Base-by-base conservation (phyloP, 345 rosid genomes). In the Noccaea caerulescens region DNA sequence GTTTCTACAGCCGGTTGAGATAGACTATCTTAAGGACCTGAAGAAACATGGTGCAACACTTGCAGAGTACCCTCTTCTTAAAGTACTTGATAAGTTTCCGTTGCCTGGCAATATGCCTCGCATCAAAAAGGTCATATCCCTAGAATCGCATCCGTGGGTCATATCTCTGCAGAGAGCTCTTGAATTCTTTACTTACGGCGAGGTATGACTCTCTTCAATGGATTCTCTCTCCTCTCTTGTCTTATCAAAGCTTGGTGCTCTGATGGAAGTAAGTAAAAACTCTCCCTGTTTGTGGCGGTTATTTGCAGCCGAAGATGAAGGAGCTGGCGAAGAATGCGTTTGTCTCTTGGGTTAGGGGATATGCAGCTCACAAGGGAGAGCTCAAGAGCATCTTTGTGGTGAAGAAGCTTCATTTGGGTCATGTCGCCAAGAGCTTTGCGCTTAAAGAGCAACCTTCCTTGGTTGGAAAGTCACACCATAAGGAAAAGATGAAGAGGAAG, bases 371-470 rank as follows among this genome's bases (percentile, higher is more conserved):
- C 68, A 87, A 90, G 3, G 98, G 98, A 58, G 98, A 91, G 67
- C 87, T 94, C 63, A 91, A 91, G 75, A 80, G 87, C 56, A 91
- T 89, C 4, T 94, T 91, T 58, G 80, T 84, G 81, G 88, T 88
- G 75, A 92, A 94, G 85, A 91, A 87, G 65, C 98, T 94, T 82
- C 98, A 94, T 68, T 67, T 94, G 33, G 99, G 99, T 55, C 97
- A 94, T 76, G 98, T 87, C n/a, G 97, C 98, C 14, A 94, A 86
- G 77, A 91, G 99, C 81, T 94, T 94, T 79, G 96, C 92, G 23
- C 60, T 94, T 73, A 89, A 84, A 82, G 96, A 94, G 32, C 96
- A 89, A 57, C 97, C 97, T 6, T 91, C 99, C 7, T 73, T 89
- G 73, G 96, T 94, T 5, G 96, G 92, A 3, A 82, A 79, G 43